Conservation (phyloP, 495 filamentous ascomycete species). For the Niebla homalea region DNA sequence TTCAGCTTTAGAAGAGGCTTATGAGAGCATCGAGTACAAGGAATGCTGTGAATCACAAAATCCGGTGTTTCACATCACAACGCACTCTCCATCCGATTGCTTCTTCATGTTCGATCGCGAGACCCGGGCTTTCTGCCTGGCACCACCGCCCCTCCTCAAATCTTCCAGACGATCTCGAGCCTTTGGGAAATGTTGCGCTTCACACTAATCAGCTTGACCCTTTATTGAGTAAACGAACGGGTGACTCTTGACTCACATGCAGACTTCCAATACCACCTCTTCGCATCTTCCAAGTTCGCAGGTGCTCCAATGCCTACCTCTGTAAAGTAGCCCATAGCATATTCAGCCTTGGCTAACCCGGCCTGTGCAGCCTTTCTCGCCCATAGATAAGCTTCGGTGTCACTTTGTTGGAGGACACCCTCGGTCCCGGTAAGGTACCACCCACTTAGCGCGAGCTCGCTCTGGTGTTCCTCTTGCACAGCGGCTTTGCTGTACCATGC, state of each 20-base stretch:
- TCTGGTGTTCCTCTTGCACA: conserved; percentile 87
- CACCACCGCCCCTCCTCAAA: conserved; percentile 28
- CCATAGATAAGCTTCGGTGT: conserved; percentile 96
- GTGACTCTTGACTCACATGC: conserved; percentile 56
- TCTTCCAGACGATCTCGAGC: conserved; percentile 86
- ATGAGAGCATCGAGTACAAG: not conserved
- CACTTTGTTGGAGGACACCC: conserved; percentile 77
- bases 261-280: conserved; percentile 96
- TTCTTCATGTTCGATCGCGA: conserved; percentile 11
- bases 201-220: conserved; percentile 9
- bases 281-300: conserved; percentile 82
- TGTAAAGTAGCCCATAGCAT: conserved; percentile 96
- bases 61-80: conserved; percentile 5
- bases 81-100: conserved; percentile 10
- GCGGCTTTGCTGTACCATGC: conserved; percentile 89
- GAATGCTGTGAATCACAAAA: not conserved
- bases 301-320: conserved; percentile 88
- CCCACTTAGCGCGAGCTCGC: conserved; percentile 79
- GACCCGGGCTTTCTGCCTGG: conserved; percentile 11
- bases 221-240: conserved; percentile 10
- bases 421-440: conserved; percentile 94
- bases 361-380: conserved; percentile 80
- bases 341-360: conserved; percentile 81
- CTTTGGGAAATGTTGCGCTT: conserved; percentile 89
- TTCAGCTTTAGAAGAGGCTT: too few relatives aligned